phyloP scores from a whole-genome alignment of 1,284 basidiomycete species.

The Phylloporus sp. region DNA sequence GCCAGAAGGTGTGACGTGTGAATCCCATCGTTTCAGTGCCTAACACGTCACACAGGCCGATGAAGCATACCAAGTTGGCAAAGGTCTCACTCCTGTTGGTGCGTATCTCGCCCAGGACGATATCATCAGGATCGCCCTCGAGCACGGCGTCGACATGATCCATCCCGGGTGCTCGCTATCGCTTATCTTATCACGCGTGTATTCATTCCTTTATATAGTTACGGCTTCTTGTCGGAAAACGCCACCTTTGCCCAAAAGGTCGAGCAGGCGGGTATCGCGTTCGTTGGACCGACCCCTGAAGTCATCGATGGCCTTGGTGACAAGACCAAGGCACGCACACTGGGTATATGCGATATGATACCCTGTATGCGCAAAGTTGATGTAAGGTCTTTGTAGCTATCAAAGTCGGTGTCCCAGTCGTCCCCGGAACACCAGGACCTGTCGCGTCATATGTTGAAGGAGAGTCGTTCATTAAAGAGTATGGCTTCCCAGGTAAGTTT shows the following conservation, averaged over 20 bases:
- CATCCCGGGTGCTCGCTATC: conserved; percentile 83
- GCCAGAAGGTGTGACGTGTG: conserved; percentile 84
- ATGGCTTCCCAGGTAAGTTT: conserved; percentile 89
- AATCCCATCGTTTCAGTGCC: conserved; percentile 4
- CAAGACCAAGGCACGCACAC: conserved; percentile 95
- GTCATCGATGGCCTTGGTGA: conserved; percentile 98
- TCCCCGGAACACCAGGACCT: conserved; percentile 96
- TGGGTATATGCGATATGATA: conserved; percentile 59
- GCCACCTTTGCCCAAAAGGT: conserved; percentile 95
- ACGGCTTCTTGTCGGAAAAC: conserved; percentile 98
- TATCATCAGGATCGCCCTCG: conserved; percentile 93
- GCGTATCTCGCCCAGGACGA: conserved; percentile 98
- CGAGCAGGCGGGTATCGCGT: conserved; percentile 96
- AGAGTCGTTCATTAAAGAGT: conserved; percentile 89
- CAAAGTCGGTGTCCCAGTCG: conserved; percentile 91
- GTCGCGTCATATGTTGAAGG: conserved; percentile 87
- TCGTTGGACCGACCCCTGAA: conserved; percentile 95
- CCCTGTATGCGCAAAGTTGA: conserved; percentile 14
- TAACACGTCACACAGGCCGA: conserved; percentile 83
- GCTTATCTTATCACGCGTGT: conserved; percentile 8
- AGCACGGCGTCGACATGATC: conserved; percentile 99
- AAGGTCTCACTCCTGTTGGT: conserved; percentile 92
- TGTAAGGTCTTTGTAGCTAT: conserved; percentile 61
- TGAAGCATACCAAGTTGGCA: conserved; percentile 98
- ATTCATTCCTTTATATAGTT: conserved; percentile 57